Conservation (phyloP, 129 eudicot genomes). For the Centrapalus pauciflorus region DNA sequence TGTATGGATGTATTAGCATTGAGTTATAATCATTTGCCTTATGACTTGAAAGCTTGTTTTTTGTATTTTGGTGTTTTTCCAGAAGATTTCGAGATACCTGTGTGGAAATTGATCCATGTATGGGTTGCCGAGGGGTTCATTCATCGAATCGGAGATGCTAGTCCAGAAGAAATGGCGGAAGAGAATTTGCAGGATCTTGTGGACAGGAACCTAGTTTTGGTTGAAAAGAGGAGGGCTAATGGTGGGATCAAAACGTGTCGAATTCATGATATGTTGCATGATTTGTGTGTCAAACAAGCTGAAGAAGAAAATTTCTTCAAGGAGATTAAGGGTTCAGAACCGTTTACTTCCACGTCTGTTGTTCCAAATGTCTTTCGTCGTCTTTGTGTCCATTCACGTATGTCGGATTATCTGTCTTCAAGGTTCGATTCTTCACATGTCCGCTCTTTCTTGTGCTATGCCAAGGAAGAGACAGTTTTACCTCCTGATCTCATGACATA, state of each 20-base stretch:
- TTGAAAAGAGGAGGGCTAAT: slow-evolving; percentile 29
- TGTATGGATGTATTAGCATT: slow-evolving; percentile 42
- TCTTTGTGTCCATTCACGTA: slow-evolving; percentile 23
- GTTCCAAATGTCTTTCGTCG: slow-evolving; percentile 20
- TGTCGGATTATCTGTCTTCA: background rate
- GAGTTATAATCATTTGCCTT: slow-evolving; percentile 48
- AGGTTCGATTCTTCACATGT: slow-evolving; percentile 8
- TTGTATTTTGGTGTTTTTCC: slow-evolving; percentile 43
- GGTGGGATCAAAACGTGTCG: slow-evolving; percentile 49
- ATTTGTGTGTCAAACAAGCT: slow-evolving; percentile 40
- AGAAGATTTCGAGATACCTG: slow-evolving; percentile 41
- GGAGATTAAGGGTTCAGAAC: slow-evolving; percentile 22
- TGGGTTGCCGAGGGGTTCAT: slow-evolving; percentile 64
- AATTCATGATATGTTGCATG: slow-evolving; percentile 51
- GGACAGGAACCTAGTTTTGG: slow-evolving; percentile 40
- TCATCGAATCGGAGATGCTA: slow-evolving; percentile 21
- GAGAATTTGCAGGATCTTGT: slow-evolving; percentile 53
- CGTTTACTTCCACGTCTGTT: background rate
- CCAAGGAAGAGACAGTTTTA: slow-evolving; percentile 5
- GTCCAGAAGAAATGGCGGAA: slow-evolving; percentile 43
- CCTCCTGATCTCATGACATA: background rate
- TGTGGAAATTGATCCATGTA: slow-evolving; percentile 32
- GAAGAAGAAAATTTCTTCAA: slow-evolving; percentile 36
- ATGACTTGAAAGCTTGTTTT: slow-evolving; percentile 35
- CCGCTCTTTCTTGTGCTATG: slow-evolving; percentile 21